Evolutionary conservation across 805 yeast species (phyloP).

Genomic region (Metschnikowia lochheadii): DNA sequence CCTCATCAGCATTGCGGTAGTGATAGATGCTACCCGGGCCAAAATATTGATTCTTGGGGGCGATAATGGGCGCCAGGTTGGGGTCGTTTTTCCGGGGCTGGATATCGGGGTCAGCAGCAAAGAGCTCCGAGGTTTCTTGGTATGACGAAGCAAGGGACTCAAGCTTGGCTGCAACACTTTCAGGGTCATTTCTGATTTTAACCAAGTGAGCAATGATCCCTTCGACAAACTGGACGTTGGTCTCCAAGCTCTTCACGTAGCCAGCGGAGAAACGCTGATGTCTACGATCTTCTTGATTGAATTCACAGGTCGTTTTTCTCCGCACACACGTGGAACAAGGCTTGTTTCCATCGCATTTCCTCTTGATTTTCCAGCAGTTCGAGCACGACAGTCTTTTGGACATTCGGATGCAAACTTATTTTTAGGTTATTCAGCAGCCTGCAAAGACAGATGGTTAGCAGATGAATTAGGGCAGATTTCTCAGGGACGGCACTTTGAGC

Average conservation of each 20-base stretch:
- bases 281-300: constrained; percentile 15
- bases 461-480: not conserved
- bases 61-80: constrained; percentile 6
- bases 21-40: constrained; percentile 19
- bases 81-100: constrained; percentile 7
- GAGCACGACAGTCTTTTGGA: constrained; percentile 14
- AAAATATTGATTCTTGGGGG: constrained; percentile 12
- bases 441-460: not conserved
- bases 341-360: constrained; percentile 17
- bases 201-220: constrained; percentile 13
- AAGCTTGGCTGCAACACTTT: constrained; percentile 12
- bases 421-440: not conserved
- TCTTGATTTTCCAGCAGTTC: constrained; percentile 18
- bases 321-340: constrained; percentile 16
- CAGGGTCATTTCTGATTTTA: constrained; percentile 13
- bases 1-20: constrained; percentile 3
- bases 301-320: constrained; percentile 13
- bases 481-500: not conserved
- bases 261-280: constrained; percentile 17
- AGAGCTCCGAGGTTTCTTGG: not conserved
- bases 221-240: constrained; percentile 16
- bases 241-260: constrained; percentile 17
- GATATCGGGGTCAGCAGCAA: constrained; percentile 6
- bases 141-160: constrained; percentile 13
- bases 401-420: not conserved